These are phyloP conservation scores for Arachis hypogaea DNA, from an alignment of 306 rosid genomes.

Conservation along the genomic window DNA sequence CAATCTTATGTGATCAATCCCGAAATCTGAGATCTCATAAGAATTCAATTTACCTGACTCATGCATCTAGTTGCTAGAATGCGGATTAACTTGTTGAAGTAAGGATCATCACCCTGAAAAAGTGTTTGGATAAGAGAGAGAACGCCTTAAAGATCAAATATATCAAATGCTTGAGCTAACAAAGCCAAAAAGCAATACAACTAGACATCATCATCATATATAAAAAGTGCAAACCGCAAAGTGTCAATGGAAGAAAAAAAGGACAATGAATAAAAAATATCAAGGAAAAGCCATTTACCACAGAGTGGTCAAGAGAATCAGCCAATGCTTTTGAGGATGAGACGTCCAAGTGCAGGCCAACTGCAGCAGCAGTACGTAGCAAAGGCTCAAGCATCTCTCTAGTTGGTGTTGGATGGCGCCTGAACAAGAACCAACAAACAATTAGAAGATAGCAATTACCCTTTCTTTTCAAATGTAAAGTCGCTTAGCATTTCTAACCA, in stretches of 20 bases:
- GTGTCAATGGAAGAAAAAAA: slow-evolving; percentile 29
- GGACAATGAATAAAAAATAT: slow-evolving; percentile 3
- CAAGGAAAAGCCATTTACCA: slow-evolving; percentile 52
- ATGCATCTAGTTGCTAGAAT: slow-evolving; percentile 97
- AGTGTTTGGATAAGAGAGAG: background rate
- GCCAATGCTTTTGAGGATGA: slow-evolving; percentile 93
- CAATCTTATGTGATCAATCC: slow-evolving; percentile 23
- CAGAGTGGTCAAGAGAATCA: slow-evolving; percentile 94
- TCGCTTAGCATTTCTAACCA: slow-evolving; percentile 24
- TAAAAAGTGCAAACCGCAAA: background rate
- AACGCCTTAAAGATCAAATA: slow-evolving; percentile 11
- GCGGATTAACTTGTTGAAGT: slow-evolving; percentile 90
- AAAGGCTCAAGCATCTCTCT: slow-evolving; percentile 96
- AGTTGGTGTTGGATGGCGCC: slow-evolving; percentile 96
- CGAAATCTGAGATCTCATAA: slow-evolving; percentile 17
- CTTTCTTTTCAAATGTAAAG: slow-evolving; percentile 11
- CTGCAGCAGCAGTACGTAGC: slow-evolving; percentile 82
- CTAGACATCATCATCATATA: slow-evolving; percentile 6
- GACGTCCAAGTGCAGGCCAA: slow-evolving; percentile 88
- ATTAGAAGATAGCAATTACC: slow-evolving; percentile 35
- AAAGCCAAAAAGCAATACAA: slow-evolving; percentile 21
- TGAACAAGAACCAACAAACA: slow-evolving; percentile 42
- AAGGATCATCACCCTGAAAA: slow-evolving; percentile 90
- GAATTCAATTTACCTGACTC: slow-evolving; percentile 76
- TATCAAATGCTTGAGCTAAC: slow-evolving; percentile 8